Base-by-base conservation (phyloP, 139 green algal species). In the Chlorella sp. region DNA sequence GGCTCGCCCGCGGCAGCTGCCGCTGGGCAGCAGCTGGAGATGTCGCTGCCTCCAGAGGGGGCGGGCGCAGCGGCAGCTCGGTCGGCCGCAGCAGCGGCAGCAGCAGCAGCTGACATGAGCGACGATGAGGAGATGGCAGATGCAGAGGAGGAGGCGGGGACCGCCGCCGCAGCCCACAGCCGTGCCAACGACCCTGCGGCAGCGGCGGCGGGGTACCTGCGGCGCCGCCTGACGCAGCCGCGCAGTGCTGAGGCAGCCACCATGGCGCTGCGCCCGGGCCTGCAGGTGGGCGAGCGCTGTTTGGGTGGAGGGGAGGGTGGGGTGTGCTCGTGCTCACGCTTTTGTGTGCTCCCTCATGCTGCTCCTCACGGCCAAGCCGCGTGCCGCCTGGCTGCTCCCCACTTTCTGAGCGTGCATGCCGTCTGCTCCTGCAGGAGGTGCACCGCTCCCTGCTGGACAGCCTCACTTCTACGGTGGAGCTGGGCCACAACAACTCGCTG, bases 401-500 rank as follows among this genome's bases (percentile, higher is more conserved):
- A 32, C 24, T 6, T 28, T 3, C 34, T 36, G 13, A 4, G n/a
- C n/a, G 46, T 11, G 2, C 51, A 60, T 26, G 13, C 51, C 14
- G 16, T 24, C 13, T 60, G 51, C 51, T 26, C 17, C 2, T 40
- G n/a, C 79, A 84, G 79, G 79, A 84, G 79, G 65, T 67, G 32
- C 30, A 48, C 43, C 64, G 75, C 28, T 43, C 38, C 34, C 77
- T 83, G 77, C 30, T 73, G 32, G 44, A 43, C n/a, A 65, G 28
- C 38, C 62, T 84, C 32, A 44, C 36, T 14, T 60, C 60, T 72
- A 90, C 87, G 2, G 76, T 88, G 67, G 62, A 75, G 43, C 60
- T 82, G 40, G 69, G 43, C 19, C 76, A 86, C 69, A 88, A 86
- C 62, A 87, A 84, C 62, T 90, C 87, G 38, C 38, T 90, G 51